A percentile compares a stretch with the other conserved stretches of the same genome.
These are phyloP conservation scores for Russula virescens DNA, from an alignment of 768 basidiomycete species.

Conservation along the genomic window DNA sequence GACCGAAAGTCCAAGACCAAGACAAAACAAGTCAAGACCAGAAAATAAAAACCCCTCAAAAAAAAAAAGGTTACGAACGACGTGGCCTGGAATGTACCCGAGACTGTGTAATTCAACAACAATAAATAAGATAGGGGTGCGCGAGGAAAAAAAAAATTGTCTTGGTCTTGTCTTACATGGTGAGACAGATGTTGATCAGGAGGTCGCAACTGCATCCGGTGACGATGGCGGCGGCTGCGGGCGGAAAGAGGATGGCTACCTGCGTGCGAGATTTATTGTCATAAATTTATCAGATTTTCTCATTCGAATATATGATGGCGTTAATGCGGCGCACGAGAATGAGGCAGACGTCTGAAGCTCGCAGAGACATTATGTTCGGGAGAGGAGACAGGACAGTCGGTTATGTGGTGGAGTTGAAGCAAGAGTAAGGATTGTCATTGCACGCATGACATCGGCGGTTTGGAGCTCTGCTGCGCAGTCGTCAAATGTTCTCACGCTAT, in stretches of 20 bases:
- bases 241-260: constrained; percentile 78
- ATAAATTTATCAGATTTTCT: no score
- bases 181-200: constrained; percentile 76
- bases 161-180: constrained; percentile 56
- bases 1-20: no score
- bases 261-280: constrained; percentile 26
- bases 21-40: neutral
- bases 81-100: constrained; percentile 67
- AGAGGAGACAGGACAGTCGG: no score
- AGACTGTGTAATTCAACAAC: no score
- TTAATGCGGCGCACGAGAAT: constrained; percentile 50
- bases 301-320: no score
- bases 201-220: constrained; percentile 84
- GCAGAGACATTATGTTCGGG: constrained; percentile 35
- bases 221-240: constrained; percentile 70
- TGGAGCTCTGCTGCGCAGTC: no score
- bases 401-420: no score
- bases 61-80: constrained; percentile 35
- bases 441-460: no score
- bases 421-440: no score
- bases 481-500: no score
- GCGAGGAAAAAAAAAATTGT: constrained; percentile 5
- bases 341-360: constrained; percentile 69
- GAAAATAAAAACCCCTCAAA: neutral
- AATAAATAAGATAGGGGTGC: no score